Evolutionary conservation across 2,329 filamentous ascomycete genomes (phyloP).

Genomic region (Fusarium armeniacum): DNA sequence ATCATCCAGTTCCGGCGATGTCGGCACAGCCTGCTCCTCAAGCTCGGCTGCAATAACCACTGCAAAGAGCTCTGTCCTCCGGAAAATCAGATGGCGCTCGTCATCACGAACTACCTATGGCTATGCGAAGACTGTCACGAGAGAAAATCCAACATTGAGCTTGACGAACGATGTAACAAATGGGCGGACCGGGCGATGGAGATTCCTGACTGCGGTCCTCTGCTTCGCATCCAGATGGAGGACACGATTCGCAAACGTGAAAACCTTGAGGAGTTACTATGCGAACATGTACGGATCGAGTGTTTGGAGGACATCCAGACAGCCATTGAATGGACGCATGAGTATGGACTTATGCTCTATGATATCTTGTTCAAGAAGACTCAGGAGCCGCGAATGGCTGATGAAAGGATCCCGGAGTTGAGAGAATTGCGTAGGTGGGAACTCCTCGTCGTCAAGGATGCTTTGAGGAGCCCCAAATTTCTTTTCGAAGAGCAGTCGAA

Average conservation of each 20-base stretch:
- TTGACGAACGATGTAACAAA: constrained; percentile 14
- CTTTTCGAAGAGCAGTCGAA: constrained; percentile 32
- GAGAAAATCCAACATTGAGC: constrained; percentile 8
- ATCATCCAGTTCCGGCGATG: constrained; percentile 48
- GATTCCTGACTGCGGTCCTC: not conserved
- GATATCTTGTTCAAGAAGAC: constrained; percentile 25
- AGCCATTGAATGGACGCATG: constrained; percentile 48
- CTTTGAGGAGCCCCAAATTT: constrained; percentile 24
- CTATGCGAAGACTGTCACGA: constrained; percentile 50
- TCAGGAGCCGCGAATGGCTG: constrained; percentile 11
- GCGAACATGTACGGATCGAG: not conserved
- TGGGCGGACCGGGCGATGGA: constrained; percentile 24
- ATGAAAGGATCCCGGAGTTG: constrained; percentile 32
- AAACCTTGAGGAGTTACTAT: constrained; percentile 12
- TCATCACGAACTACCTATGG: constrained; percentile 48
- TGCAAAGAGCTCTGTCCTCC: constrained; percentile 48
- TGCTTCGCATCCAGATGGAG: not conserved
- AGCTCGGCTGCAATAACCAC: constrained; percentile 48
- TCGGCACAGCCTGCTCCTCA: constrained; percentile 47
- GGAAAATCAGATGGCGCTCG: constrained; percentile 37
- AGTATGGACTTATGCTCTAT: constrained; percentile 47
- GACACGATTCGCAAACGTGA: constrained; percentile 23
- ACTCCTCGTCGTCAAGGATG: constrained; percentile 44
- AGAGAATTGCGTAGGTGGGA: constrained; percentile 41
- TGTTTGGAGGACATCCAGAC: constrained; percentile 49